Base-by-base conservation (phyloP, 202 grass and related monocot genomes). In the Panicum hallii region DNA sequence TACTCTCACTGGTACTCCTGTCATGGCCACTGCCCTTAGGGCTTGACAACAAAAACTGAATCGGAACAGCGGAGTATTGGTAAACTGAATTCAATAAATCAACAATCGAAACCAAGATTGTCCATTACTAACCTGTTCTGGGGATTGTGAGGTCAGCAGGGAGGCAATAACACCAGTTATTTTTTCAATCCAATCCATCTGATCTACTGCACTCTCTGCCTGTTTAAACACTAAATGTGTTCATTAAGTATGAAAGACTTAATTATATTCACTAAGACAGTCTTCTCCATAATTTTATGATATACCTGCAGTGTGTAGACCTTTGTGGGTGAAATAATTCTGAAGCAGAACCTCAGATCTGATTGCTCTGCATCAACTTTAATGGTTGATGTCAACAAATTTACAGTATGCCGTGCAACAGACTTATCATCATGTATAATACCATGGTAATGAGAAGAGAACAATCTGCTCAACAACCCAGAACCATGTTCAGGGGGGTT, bases 181-280 rank as follows among this genome's bases (percentile, higher is more conserved):
- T 85, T 99, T 99, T 83, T 99, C 93, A 73, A 96, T 94, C 97
- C 97, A 99, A 77, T 99, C 93, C 93, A 97, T 94, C 75, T 95
- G 93, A 88, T 99, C 97, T 77, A 89, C 63, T 75, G 92, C 90
- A 88, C 94, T 99, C 85, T 99, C 97, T 74, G 97, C 97, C 97
- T 99, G 79, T 48, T 83, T 82, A 78, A 88, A 85, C 36, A 83
- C 17, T 67, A 84, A 63, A 75, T 53, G 32, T 73, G 77, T 72
- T 79, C 42, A 14, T 82, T 46, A 75, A 85, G 78, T 40, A 88
- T 63, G 63, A 81, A 71, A 44, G 30, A 32, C 12, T 19, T 45
- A 63, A 77, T 30, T 61, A 61, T 62, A 77, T 82, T 80, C 78
- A 62, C 62, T 58, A 82, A 52, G 41, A 66, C 62, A 67, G 64